Percentiles rank a stretch among this genome's conserved stretches.
These are phyloP conservation scores for Bondarzewia mesenterica DNA, from an alignment of 1,284 basidiomycete species.

Conservation along the genomic window DNA sequence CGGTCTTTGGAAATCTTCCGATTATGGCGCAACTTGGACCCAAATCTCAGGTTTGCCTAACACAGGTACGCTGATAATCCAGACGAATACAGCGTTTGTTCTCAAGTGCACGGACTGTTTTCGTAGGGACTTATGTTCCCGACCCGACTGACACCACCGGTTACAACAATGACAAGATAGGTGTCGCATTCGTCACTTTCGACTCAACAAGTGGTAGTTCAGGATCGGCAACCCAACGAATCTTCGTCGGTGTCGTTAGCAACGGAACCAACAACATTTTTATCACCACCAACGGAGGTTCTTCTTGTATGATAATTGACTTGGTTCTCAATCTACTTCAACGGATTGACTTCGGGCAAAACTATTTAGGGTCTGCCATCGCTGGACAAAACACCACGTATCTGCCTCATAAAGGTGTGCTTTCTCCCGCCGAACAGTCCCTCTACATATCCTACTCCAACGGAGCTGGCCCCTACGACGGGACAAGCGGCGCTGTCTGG, in stretches of 20 bases:
- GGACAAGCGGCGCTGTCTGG: slow-evolving; percentile 27
- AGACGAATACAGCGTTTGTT: too few species aligned
- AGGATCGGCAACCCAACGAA: slow-evolving; percentile 48
- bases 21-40: slow-evolving; percentile 47
- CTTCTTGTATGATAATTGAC: slow-evolving; percentile 35
- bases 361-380: slow-evolving; percentile 49
- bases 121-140: slow-evolving; percentile 43
- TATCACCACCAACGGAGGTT: slow-evolving; percentile 46
- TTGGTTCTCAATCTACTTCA: not conserved
- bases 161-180: slow-evolving; percentile 46
- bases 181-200: slow-evolving; percentile 60
- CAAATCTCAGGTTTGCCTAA: slow-evolving; percentile 50
- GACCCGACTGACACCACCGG: slow-evolving; percentile 48
- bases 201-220: slow-evolving; percentile 46
- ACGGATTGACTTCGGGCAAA: too few species aligned
- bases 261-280: slow-evolving; percentile 46
- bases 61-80: too few species aligned
- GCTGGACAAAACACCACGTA: slow-evolving; percentile 49
- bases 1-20: slow-evolving; percentile 56
- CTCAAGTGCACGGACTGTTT: not conserved
- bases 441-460: slow-evolving; percentile 52
- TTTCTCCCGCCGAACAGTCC: slow-evolving; percentile 46
- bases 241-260: slow-evolving; percentile 60
- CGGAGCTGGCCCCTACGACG: slow-evolving; percentile 47
- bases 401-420: slow-evolving; percentile 57